These are phyloP conservation scores for Yamadazyma phyllophila DNA, from an alignment of 805 yeast species.

Conservation along the genomic window DNA sequence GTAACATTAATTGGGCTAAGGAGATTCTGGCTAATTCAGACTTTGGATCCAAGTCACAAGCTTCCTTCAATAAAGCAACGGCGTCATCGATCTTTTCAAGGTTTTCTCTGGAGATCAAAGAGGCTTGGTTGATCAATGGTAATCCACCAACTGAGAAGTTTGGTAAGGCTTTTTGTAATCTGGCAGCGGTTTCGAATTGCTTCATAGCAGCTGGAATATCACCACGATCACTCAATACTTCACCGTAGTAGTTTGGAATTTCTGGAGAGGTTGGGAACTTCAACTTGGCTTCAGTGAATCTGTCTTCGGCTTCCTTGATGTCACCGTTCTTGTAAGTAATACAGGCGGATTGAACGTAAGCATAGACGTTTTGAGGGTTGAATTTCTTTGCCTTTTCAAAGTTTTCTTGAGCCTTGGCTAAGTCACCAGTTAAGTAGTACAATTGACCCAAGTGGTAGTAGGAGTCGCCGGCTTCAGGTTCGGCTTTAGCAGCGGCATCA, in stretches of 20 bases:
- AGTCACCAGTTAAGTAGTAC: constrained; percentile 74
- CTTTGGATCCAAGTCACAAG: constrained; percentile 80
- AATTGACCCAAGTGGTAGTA: constrained; percentile 95
- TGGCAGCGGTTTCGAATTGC: constrained; percentile 83
- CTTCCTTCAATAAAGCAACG: constrained; percentile 63
- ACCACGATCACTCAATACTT: constrained; percentile 80
- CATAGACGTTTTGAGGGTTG: constrained; percentile 74
- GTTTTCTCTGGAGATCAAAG: constrained; percentile 58
- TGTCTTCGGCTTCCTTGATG: constrained; percentile 55
- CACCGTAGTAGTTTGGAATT: constrained; percentile 94
- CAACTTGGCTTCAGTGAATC: constrained; percentile 66
- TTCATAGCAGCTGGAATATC: constrained; percentile 69
- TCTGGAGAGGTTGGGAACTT: constrained; percentile 86
- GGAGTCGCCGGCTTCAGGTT: constrained; percentile 73
- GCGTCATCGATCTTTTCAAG: constrained; percentile 53
- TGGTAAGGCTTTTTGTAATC: constrained; percentile 70
- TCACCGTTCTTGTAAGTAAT: constrained; percentile 78
- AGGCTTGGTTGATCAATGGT: constrained; percentile 88
- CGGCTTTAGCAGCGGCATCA: constrained; percentile 63
- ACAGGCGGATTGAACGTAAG: constrained; percentile 92
- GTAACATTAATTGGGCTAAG: constrained; percentile 88
- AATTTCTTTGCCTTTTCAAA: constrained; percentile 73
- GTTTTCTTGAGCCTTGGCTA: constrained; percentile 66
- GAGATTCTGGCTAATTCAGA: constrained; percentile 86
- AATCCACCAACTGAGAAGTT: constrained; percentile 80